These are phyloP conservation scores for Clarireedia monteithiana DNA, from an alignment of 2,329 filamentous ascomycete genomes.

Conservation along the genomic window DNA sequence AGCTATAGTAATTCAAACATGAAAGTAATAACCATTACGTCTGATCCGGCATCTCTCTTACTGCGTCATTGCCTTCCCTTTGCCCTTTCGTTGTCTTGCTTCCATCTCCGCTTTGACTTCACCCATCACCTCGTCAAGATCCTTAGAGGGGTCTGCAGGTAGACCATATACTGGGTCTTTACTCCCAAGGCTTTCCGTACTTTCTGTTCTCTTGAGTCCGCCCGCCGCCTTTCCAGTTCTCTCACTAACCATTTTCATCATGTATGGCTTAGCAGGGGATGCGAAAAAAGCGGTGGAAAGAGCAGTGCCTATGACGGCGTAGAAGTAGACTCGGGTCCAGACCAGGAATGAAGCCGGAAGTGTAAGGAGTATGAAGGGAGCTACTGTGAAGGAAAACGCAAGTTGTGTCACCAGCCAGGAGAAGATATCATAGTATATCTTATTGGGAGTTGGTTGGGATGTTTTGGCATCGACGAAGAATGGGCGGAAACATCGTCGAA, in stretches of 20 bases:
- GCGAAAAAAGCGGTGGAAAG: slow-evolving; percentile 67
- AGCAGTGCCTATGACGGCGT: slow-evolving; percentile 61
- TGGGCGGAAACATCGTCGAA: slow-evolving; percentile 79
- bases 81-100: slow-evolving; percentile 20
- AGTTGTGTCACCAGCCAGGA: slow-evolving; percentile 71
- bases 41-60: not conserved
- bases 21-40: not conserved
- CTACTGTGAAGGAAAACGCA: slow-evolving; percentile 74
- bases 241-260: slow-evolving; percentile 52
- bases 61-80: not conserved
- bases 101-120: slow-evolving; percentile 45
- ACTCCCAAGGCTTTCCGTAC: slow-evolving; percentile 48
- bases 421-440: slow-evolving; percentile 78
- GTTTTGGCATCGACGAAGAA: slow-evolving; percentile 83
- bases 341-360: slow-evolving; percentile 63
- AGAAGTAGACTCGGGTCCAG: slow-evolving; percentile 88
- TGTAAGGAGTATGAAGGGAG: slow-evolving; percentile 77
- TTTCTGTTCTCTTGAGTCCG: slow-evolving; percentile 40
- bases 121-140: slow-evolving; percentile 55
- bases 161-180: slow-evolving; percentile 67
- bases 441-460: slow-evolving; percentile 57
- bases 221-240: slow-evolving; percentile 38
- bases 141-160: slow-evolving; percentile 64
- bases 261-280: slow-evolving; percentile 60
- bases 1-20: too few relatives aligned